Base-by-base conservation (phyloP, 257 asterid species). In the Jacaranda mimosifolia region DNA sequence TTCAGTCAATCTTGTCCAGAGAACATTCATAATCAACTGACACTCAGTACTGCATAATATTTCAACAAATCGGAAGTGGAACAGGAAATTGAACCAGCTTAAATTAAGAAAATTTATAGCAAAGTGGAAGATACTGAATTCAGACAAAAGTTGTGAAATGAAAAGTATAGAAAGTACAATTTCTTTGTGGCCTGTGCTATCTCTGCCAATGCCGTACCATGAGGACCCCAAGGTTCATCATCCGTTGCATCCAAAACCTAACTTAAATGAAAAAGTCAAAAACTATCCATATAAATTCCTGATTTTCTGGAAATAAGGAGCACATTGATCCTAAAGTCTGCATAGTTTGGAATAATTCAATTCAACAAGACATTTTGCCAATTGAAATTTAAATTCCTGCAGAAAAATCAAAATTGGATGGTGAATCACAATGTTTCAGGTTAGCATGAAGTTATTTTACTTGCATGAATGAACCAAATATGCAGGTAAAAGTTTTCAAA, bases 191-290 rank as follows among this genome's bases (percentile, higher is more conserved):
- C 97, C 81, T 82, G 91, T 69, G 98, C 97, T 66, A 94, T 92
- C 89, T 94, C 98, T 73, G 97, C 91, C 96, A 94, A 83, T 68
- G 83, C 96, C 46, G 98, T 92, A 72, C 98, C 98, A 79, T 94
- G 98, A 83, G 98, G 98, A 79, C 98, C 98, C 98, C 98, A 94
- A 60, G 97, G 97, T 81, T 94, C 98, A 49, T 94, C 97, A 68
- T 94, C 98, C 32, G 98, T 94, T 21, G 98, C 98, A 87, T 94
- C 98, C 90, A 94, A 75, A 80, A 90, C 98, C 98, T 94, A 79
- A 40, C 26, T 58, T 73, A 45, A 75, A 58, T 18, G 65, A 74
- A 78, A 21, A 84, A 66, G 67, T 78, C 56, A 51, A 68, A 45
- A 46, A 48, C 45, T 14, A 72, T 55, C 51, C 77, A 63, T 35